Percentiles rank a stretch among this genome's conserved stretches.
phyloP scores from a whole-genome alignment of 208 protist genomes.

The Leishmania lainsoni region DNA sequence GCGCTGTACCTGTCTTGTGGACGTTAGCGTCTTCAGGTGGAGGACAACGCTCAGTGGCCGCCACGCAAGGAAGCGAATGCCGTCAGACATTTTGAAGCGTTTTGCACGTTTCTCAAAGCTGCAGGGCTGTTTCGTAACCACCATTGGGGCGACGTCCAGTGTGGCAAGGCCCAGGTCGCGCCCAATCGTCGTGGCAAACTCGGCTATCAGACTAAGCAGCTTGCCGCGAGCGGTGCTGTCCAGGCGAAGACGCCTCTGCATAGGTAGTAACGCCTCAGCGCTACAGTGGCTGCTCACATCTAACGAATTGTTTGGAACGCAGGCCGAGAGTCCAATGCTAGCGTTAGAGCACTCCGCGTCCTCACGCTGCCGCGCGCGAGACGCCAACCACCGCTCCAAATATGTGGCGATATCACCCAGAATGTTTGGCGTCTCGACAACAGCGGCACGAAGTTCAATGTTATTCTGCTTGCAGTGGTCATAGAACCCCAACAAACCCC shows the following conservation, averaged over 20 bases:
- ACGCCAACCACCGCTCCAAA: constrained; percentile 29
- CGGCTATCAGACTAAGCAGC: constrained; percentile 24
- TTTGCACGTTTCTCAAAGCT: constrained; percentile 35
- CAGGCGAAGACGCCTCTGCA: constrained; percentile 11
- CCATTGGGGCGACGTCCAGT: constrained; percentile 21
- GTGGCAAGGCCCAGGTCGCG: constrained; percentile 42
- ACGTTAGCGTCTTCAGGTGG: not conserved
- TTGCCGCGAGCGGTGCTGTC: constrained; percentile 24
- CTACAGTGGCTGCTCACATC: not conserved
- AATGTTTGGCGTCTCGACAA: constrained; percentile 38
- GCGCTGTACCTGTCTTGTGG: not conserved
- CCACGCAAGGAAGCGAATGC: constrained; percentile 26
- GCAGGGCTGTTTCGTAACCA: constrained; percentile 35
- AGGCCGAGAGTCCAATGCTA: not conserved
- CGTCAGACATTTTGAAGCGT: constrained; percentile 20
- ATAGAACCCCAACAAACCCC: constrained; percentile 43
- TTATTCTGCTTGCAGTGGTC: constrained; percentile 44
- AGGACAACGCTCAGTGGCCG: constrained; percentile 13
- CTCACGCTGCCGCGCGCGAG: constrained; percentile 16
- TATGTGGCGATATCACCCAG: constrained; percentile 28
- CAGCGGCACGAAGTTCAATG: constrained; percentile 43
- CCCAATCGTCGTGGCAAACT: constrained; percentile 35
- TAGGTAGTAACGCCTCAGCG: not conserved
- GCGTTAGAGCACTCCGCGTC: not conserved
- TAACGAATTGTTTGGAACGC: not conserved